These are phyloP conservation scores for Neonectria hederae DNA, from an alignment of 2,329 filamentous ascomycete genomes.

Conservation along the genomic window DNA sequence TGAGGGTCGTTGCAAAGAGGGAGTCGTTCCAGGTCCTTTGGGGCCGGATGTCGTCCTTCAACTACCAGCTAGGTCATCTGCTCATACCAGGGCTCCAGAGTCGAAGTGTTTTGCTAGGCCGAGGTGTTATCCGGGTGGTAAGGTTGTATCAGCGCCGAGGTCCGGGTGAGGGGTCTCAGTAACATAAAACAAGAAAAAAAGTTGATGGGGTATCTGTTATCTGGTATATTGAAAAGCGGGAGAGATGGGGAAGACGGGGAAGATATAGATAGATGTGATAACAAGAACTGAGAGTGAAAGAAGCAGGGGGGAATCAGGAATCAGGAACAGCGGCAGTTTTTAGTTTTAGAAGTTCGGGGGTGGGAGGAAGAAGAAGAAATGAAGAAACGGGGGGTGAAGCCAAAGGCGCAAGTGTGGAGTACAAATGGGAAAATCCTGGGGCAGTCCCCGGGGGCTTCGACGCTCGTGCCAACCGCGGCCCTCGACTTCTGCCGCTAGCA, in stretches of 20 bases:
- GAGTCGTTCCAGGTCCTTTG: conserved; percentile 25
- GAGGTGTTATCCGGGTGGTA: conserved; percentile 31
- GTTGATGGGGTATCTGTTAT: conserved; percentile 14
- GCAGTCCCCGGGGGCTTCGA: conserved; percentile 31
- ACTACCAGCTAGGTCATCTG: conserved; percentile 25
- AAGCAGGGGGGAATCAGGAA: conserved; percentile 13
- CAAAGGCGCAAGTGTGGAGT: conserved; percentile 38
- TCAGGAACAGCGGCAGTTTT: conserved; percentile 5
- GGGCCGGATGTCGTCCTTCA: conserved; percentile 26
- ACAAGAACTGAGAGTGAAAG: conserved; percentile 30
- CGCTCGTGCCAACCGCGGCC: conserved; percentile 32
- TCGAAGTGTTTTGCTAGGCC: conserved; percentile 25
- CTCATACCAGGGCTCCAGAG: conserved; percentile 15
- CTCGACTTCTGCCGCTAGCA: background rate
- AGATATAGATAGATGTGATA: conserved; percentile 29
- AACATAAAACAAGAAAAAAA: conserved; percentile 15
- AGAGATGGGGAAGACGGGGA: conserved; percentile 23
- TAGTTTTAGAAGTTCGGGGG: conserved; percentile 15
- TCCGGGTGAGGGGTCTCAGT: conserved; percentile 24
- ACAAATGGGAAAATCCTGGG: conserved; percentile 43
- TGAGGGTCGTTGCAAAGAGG: conserved; percentile 17
- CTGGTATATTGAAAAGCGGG: conserved; percentile 1
- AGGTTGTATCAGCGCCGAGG: conserved; percentile 24
- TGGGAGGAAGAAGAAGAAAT: conserved; percentile 35
- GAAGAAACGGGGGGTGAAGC: conserved; percentile 27